phyloP scores from a whole-genome alignment of 805 yeast species.

The Jamesozyma hellenica region DNA sequence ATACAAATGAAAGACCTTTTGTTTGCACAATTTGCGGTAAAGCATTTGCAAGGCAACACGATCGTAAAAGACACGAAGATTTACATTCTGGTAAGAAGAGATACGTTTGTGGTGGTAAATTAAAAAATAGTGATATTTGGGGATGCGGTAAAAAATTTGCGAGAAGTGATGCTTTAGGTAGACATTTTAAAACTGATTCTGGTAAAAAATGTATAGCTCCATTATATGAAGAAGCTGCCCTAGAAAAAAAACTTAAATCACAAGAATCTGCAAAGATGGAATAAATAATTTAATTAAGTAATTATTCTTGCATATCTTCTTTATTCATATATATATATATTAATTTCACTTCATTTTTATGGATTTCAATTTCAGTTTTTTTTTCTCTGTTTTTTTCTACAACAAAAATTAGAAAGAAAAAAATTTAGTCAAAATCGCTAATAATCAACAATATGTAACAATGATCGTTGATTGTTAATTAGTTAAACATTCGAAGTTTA shows the following conservation, averaged over 20 bases:
- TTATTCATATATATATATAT: neutral
- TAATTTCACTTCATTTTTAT: neutral
- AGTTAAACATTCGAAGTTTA: too few relatives aligned
- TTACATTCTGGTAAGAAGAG: conserved; percentile 69
- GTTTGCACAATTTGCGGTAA: conserved; percentile 66
- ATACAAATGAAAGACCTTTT: conserved; percentile 74
- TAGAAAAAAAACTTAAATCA: conserved; percentile 20
- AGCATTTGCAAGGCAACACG: conserved; percentile 75
- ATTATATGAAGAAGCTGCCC: conserved; percentile 47
- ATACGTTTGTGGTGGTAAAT: conserved; percentile 58
- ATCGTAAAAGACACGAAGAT: conserved; percentile 65
- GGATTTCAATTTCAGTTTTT: neutral
- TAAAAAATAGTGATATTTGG: conserved; percentile 54
- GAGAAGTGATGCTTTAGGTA: conserved; percentile 65
- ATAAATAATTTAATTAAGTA: too few relatives aligned
- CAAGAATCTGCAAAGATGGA: too few relatives aligned
- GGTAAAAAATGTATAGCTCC: conserved; percentile 66
- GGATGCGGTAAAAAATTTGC: conserved; percentile 78
- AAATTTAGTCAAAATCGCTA: too few relatives aligned
- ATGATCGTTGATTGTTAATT: too few relatives aligned
- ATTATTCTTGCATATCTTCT: neutral
- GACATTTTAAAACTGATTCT: conserved; percentile 73
- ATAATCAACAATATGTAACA: too few relatives aligned
- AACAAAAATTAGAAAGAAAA: too few relatives aligned
- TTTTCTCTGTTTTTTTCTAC: too few relatives aligned